A percentile compares a stretch with the other conserved stretches of the same genome.
phyloP scores from a whole-genome alignment of 1,139 yeast genomes.

The Yamadazyma diddensiae region DNA sequence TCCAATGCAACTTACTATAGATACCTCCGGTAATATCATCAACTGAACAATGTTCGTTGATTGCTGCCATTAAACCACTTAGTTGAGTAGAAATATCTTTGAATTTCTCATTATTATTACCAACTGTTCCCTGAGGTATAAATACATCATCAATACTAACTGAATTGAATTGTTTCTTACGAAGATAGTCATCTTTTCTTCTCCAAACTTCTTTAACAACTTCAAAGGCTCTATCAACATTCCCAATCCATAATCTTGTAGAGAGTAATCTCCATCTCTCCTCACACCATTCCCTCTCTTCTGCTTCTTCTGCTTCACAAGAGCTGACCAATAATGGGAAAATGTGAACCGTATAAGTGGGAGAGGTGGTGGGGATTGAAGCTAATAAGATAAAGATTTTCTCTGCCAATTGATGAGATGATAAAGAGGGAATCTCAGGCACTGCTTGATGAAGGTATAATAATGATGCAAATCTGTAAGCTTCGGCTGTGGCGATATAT shows the following conservation, averaged over 20 bases:
- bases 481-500: slow-evolving; percentile 67
- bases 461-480: slow-evolving; percentile 58
- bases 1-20: slow-evolving; percentile 62
- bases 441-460: slow-evolving; percentile 66
- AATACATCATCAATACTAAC: slow-evolving; percentile 13
- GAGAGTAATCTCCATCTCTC: slow-evolving; percentile 57
- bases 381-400: slow-evolving; percentile 58
- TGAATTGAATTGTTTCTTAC: slow-evolving; percentile 19
- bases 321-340: slow-evolving; percentile 63
- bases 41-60: slow-evolving; percentile 27
- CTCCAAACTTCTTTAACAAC: slow-evolving; percentile 73
- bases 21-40: slow-evolving; percentile 41
- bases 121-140: slow-evolving; percentile 12
- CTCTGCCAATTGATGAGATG: slow-evolving; percentile 57
- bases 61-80: slow-evolving; percentile 44
- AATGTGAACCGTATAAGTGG: slow-evolving; percentile 56
- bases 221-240: slow-evolving; percentile 61
- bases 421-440: slow-evolving; percentile 59
- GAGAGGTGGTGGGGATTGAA: slow-evolving; percentile 59
- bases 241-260: slow-evolving; percentile 60
- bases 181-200: slow-evolving; percentile 46
- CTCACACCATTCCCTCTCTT: slow-evolving; percentile 61
- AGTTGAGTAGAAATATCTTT: slow-evolving; percentile 34
- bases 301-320: slow-evolving; percentile 58
- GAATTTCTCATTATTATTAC: slow-evolving; percentile 20